These are phyloP conservation scores for Brassica nigra DNA, from an alignment of 345 rosid genomes.

Conservation along the genomic window DNA sequence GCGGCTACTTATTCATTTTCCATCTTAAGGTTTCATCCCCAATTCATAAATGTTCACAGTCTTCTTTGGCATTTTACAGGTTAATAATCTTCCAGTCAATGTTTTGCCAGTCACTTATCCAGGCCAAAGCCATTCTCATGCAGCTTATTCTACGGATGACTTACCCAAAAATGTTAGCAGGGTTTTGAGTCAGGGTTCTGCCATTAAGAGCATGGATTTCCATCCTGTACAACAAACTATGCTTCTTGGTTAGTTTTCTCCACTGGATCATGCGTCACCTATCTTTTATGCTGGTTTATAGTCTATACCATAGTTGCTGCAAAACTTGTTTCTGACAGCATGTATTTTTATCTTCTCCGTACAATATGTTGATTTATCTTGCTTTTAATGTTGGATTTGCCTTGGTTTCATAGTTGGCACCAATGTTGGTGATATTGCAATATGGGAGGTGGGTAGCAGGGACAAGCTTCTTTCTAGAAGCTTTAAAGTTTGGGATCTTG, in stretches of 20 bases:
- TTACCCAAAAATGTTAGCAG: slow-evolving; percentile 57
- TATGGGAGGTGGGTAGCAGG: slow-evolving; percentile 70
- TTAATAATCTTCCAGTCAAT: slow-evolving; percentile 51
- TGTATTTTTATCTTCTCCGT: slow-evolving; percentile 22
- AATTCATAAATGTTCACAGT: slow-evolving; percentile 12
- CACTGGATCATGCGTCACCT: slow-evolving; percentile 4
- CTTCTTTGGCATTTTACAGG: slow-evolving; percentile 37
- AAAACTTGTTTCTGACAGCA: slow-evolving; percentile 8
- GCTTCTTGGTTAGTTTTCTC: slow-evolving; percentile 62
- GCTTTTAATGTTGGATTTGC: slow-evolving; percentile 9
- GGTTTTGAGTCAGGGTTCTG: slow-evolving; percentile 54
- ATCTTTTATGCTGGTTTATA: background rate
- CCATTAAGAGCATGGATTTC: slow-evolving; percentile 76
- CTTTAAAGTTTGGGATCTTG: slow-evolving; percentile 73
- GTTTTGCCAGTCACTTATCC: slow-evolving; percentile 52
- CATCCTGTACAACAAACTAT: slow-evolving; percentile 65
- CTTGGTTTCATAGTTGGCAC: slow-evolving; percentile 59
- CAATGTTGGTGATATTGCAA: slow-evolving; percentile 50
- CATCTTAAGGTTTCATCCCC: slow-evolving; percentile 9
- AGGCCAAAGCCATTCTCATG: slow-evolving; percentile 56
- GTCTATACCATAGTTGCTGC: background rate
- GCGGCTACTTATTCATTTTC: slow-evolving; percentile 4
- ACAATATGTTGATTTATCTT: slow-evolving; percentile 28
- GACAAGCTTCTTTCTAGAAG: slow-evolving; percentile 51
- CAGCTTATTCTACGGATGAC: slow-evolving; percentile 54